Base-by-base conservation (phyloP, 2,329 filamentous ascomycete genomes). In the Botryotinia narcissicola region DNA sequence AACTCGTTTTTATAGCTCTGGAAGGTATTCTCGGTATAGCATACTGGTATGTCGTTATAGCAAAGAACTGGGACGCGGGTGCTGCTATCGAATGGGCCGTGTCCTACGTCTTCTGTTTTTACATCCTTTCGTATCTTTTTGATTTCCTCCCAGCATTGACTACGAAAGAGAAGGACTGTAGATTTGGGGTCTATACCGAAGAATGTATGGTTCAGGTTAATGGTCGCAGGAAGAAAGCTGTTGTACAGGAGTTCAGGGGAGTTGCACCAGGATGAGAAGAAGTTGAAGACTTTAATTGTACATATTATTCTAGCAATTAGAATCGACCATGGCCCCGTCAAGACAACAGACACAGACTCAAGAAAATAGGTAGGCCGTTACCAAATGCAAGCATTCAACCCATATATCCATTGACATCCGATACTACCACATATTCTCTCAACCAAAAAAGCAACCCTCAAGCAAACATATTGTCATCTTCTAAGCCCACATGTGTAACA, bases 11-110 rank as follows among this genome's bases (percentile, higher is more conserved):
- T 64, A 82, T 87, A 73, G 95, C 92, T 73, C 98, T 98, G 85
- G 94, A 90, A 87, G 85, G 95, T 81, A 97, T 98, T 83, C 87
- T 97, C 37, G 78, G 82, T 72, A 97, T 98, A 83, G 91, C 97
- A 81, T 79, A 97, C 73, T 80, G 95, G 79, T 95, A 97, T 81
- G 78, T 97, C 57, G 84, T 82, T n/a, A 88, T 98, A 16, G 90
- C 88, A 75, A 85, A 83, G n/a, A 80, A 86, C 51, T 87, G 86
- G 78, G 91, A 95, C 82, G 82, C 84, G 3, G 93, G 91, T 62
- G 95, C 94, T 25, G 84, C 96, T 70, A 82, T 97, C 48, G 95
- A 98, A 84, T 90, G 88, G 88, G 81, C 89, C 74, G 90, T 97
- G 76, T 88, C 93, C 57, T 90, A 97, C 80, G 86, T 97, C 80